Evolutionary conservation across 305 asterid genomes (phyloP), one percentile per base, ranked within the genome.

Genomic region (Fraxinus albicans): DNA sequence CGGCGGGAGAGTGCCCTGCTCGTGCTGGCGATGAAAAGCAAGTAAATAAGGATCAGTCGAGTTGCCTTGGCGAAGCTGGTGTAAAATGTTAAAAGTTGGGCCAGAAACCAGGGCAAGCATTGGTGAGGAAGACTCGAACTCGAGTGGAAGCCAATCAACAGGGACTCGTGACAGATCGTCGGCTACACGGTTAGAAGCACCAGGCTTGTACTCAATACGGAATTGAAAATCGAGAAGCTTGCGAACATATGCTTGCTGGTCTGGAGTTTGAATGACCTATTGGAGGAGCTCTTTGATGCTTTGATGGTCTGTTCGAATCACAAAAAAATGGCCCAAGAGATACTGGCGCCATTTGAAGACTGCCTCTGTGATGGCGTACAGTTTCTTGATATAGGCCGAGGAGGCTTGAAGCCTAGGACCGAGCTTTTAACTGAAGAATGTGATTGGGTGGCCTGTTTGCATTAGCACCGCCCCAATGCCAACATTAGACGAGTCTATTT

Each of bases 311-410:
- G 65, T 83, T 1, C n/a, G 36, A 5, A 79, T 79, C 9, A 6
- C 5, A 21, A 78, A 78, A 0, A 2, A 9, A 6, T 1, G 34
- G 1, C 77, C 80, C 55, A 79, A 15, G 0, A 83, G 74, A 8
- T 83, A 78, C 21, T 83, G 60, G 2, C 82, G 60, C 82, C 82
- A 83, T 7, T 83, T 83, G 7, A 3, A 2, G 3, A 78, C 65
- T 0, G 63, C 63, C n/a, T 77, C n/a, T 0, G 79, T 23, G 0
- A 78, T 63, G 4, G 82, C 79, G 29, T 19, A 34, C 3, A 77
- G 3, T n/a, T 83, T 40, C 3, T 19, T 13, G 1, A 33, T 33
- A 78, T 77, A 77, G 0, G 75, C 13, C 1, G 85, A 83, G 0
- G 73, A 4, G 1, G 0, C 2, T 4, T 9, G 42, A 33, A 78